Base-by-base conservation (phyloP, 345 rosid species). In the Eutrema heterophyllum region DNA sequence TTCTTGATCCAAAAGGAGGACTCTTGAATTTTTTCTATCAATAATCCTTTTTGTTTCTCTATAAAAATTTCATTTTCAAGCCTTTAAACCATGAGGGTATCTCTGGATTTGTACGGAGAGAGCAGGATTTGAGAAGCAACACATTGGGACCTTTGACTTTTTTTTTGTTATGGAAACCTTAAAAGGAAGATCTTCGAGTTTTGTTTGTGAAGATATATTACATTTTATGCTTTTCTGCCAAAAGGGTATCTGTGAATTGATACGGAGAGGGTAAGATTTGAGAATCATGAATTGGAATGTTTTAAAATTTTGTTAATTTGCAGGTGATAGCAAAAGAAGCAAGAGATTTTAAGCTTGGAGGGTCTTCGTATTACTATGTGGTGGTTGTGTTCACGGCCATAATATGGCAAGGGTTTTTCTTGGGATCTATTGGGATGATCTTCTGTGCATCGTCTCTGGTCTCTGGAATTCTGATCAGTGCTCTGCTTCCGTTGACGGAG, bases 281-380 rank as follows among this genome's bases (percentile, higher is more conserved):
- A 36, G 29, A 58, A 55, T 43, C 7, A 69, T 57, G 26, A 45
- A 33, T 41, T 40, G 24, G 12, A 14, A 16, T 68, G 18, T 44
- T 36, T 44, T 5, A 30, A 0, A 49, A 18, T 40, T 49, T 48
- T 46, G 39, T 59, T 60, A 3, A 12, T 12, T 38, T 29, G 60
- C 68, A 89, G 97, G 89, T 46, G 27, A 81, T 91, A 50, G 76
- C 76, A 43, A 76, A 64, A 56, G 96, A 89, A 80, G 96, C 89
- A 27, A 80, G 77, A 72, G 71, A 68, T 2, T 89, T 61, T 32
- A 75, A 7, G 38, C 77, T 86, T 1, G 96, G 96, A 12, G 86
- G 80, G 69, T 53, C 80, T 13, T 64, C 30, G 40, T 87, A 80
- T 48, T 87, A 86, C 51, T 52, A 64, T 12, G 68, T 85, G 51